Percentiles rank a stretch among this genome's conserved stretches.
These are phyloP conservation scores for Cryptomeria japonica DNA, from an alignment of 75 land plant species.

Conservation along the genomic window DNA sequence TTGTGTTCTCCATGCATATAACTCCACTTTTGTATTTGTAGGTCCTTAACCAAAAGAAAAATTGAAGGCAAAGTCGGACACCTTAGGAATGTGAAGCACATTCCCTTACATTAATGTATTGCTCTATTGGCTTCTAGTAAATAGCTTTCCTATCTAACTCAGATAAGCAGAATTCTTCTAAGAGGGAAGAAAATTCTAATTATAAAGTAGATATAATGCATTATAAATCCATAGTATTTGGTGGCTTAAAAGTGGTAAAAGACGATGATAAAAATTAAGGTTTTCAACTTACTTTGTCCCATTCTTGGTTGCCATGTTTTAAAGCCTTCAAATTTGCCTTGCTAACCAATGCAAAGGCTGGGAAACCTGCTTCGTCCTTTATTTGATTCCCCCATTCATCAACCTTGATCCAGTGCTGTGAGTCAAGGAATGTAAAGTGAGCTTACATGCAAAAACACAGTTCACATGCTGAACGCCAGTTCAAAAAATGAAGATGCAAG, in stretches of 20 bases:
- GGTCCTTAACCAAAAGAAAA: neutral
- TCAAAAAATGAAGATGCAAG: neutral
- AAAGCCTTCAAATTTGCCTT: conserved; percentile 26
- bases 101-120: neutral
- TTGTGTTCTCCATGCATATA: neutral
- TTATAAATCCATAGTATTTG: neutral
- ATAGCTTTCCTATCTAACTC: neutral
- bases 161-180: neutral
- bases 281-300: conserved; percentile 15
- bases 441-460: neutral
- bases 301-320: conserved; percentile 20
- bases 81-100: neutral
- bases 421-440: neutral
- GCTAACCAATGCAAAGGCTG: conserved; percentile 28
- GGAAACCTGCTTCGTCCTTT: conserved; percentile 22
- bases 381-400: conserved; percentile 14
- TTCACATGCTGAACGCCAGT: neutral
- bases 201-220: neutral
- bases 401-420: conserved; percentile 22
- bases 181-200: neutral
- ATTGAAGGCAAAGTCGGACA: neutral
- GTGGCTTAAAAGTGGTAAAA: neutral
- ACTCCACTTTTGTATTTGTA: neutral
- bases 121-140: neutral
- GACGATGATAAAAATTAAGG: neutral